These are phyloP conservation scores for Aristolochia contorta DNA, from an alignment of 164 flowering plant genomes.

Conservation along the genomic window DNA sequence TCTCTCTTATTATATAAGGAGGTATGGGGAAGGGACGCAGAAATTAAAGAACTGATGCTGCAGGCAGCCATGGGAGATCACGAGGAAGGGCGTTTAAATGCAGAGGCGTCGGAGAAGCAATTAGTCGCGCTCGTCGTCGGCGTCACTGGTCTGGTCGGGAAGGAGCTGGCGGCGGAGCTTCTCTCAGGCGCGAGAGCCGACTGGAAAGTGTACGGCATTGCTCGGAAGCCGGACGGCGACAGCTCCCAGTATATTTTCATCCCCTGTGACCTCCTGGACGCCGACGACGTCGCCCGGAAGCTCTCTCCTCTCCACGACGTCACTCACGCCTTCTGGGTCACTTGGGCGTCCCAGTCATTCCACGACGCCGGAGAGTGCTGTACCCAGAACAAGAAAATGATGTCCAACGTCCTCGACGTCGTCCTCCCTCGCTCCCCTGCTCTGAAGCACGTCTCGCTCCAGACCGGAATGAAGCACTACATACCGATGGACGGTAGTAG, in stretches of 20 bases:
- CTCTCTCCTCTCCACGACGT: slow-evolving; percentile 38
- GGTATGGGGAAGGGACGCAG: no score
- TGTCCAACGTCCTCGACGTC: slow-evolving; percentile 55
- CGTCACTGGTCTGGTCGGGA: slow-evolving; percentile 77
- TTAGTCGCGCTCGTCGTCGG: slow-evolving; percentile 75
- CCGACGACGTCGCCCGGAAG: slow-evolving; percentile 32
- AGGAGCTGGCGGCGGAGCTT: slow-evolving; percentile 47
- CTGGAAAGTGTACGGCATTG: slow-evolving; percentile 77
- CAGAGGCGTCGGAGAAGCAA: background rate
- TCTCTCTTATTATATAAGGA: no score
- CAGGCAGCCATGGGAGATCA: no score
- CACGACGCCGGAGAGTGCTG: slow-evolving; percentile 43
- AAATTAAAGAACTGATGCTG: no score
- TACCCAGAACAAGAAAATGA: slow-evolving; percentile 57
- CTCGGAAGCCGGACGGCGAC: slow-evolving; percentile 26
- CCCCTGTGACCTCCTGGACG: slow-evolving; percentile 63
- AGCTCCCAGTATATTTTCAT: slow-evolving; percentile 36
- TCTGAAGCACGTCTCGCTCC: slow-evolving; percentile 69
- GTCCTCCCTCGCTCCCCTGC: slow-evolving; percentile 39
- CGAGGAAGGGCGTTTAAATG: no score
- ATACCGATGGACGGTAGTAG: slow-evolving; percentile 27
- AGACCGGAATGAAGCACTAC: slow-evolving; percentile 82
- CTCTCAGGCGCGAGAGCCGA: slow-evolving; percentile 20
- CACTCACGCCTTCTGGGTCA: slow-evolving; percentile 84
- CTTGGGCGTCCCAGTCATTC: slow-evolving; percentile 65